Base-by-base conservation (phyloP, 2,329 filamentous ascomycete genomes). In the Dichotomopilus funicola region DNA sequence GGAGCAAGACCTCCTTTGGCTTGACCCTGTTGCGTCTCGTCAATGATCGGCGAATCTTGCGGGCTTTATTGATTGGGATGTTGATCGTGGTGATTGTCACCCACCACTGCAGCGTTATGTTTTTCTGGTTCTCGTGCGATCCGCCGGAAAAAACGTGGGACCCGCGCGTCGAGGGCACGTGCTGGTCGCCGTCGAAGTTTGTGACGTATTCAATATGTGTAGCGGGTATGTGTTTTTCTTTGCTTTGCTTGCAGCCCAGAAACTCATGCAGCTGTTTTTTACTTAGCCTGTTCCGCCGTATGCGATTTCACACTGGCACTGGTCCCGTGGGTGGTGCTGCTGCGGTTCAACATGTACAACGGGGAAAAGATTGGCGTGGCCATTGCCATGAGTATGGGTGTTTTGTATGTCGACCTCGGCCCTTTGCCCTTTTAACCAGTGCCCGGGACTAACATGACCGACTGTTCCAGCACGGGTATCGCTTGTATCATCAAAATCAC, bases 1-100 rank as follows among this genome's bases (percentile, higher is more conserved):
- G 64, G 58, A 70, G 69, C 62, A 74, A 74, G 61, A 72, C 70
- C 0, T 71, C 70, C 1, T 72, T 73, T 53, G 70, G 64, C 8
- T 58, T 72, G 19, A 72, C 69, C 5, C 63, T 72, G 41, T 64
- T 72, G 34, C 64, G 69, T 5, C 61, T 72, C 36, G 63, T 65
- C 19, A 59, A 56, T 37, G 63, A 66, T 33, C 62, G 64, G 60
- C 54, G 19, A 3, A 27, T 27, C 19, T 27, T 65, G n/a, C 64
- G 61, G 40, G 58, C 48, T 46, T 56, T 65, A 35, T 54, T 71
- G 44, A 71, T 68, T 64, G 66, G 65, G 33, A 61, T 69, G 5
- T 64, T 72, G 33, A 48, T 67, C 5, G 63, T 66, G 6, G 64
- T 71, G 53, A 71, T 71, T 55, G n/a, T 67, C 8, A 60, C 66